Evolutionary conservation across 768 basidiomycete genomes (phyloP), one percentile per base, ranked within the genome.

Genomic region (Suillus alpinus): DNA sequence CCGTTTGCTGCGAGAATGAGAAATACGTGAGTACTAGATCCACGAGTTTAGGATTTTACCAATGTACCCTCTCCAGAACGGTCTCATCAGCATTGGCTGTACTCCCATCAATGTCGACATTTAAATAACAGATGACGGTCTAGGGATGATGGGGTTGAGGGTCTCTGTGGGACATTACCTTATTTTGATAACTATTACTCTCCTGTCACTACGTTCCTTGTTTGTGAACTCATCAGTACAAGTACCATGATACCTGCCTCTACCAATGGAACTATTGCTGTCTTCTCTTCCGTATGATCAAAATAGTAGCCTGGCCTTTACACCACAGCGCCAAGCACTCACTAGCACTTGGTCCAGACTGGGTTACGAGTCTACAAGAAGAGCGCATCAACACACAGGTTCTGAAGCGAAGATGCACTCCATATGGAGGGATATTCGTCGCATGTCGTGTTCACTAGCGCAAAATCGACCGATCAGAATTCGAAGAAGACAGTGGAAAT

Each of bases 1-100:
- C 57, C 14, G 8, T 58, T 14, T 58, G 57, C 57, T 58, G 57
- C 16, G 29, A 40, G 31, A n/a, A 58, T 32, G 31, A 58, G 7
- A 43, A 51, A 40, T 58, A 46, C 57, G 57, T 58, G 40, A 58
- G 57, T 50, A 40, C 16, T 6, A 23, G 23, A 18, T 14, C 4
- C 14, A 41, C 6, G 13, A 40, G 7, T 9, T 18, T 14, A 16
- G 3, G 5, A 37, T 56, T 40, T 6, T 26, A n/a, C 36, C 7
- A 5, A 37, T 10, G 23, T 14, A 7, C 37, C 29, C 12, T n/a
- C 20, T 23, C 23, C 2, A 56, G 55, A 56, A 56, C 14, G 55
- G 55, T 34, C 4, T 23, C n/a, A 1, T 23, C 44, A 46, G 12
- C 20, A 20, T 46, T 46, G 44, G 44, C 20, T 46, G 44, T 23